Base-by-base conservation (phyloP, 805 yeast genomes). In the Lipomyces spencermartinsiae region DNA sequence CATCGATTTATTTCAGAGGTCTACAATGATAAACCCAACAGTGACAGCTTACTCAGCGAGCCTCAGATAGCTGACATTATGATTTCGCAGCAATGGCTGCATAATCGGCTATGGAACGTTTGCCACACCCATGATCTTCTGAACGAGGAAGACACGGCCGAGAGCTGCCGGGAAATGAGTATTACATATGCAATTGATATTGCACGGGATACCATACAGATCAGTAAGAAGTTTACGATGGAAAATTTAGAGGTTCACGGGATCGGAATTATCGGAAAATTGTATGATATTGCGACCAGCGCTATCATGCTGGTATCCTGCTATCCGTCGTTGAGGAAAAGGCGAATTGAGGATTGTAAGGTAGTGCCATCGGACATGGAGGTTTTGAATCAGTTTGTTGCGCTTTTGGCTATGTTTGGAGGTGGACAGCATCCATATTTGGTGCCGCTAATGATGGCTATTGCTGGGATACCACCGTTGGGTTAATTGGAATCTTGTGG, bases 381-480 rank as follows among this genome's bases (percentile, higher is more conserved):
- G 25, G 57, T 63, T 4, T n/a, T 57, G 29, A 49, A 49, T 43
- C 51, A 51, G 37, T 57, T 37, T 63, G 33, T 65, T 8, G 59
- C 63, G 10, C 10, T 65, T 10, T 37, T 65, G 29, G 63, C 67
- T n/a, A 57, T 59, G 14, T 63, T 46, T 33, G 35, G 68, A 19
- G 68, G 68, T 1, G 69, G 69, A 4, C 33, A 63, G 33, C 69
- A 65, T 51, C 49, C 65, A 1, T 65, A 56, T 19, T 33, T 65
- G 16, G 39, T 49, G 29, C 67, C 69, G 8, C 34, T 65, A n/a
- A 51, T 63, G 59, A 19, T 19, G 59, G 59, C 46, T 10, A 14
- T 64, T 22, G 34, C 54, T 25, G 51, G 16, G 10, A 51, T 43
- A 43, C 49, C 25, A 43, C 19, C 8, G 49, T 5, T 3, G 14